Percentiles rank a stretch among this genome's conserved stretches.
Evolutionary conservation across 345 rosid genomes (phyloP).

Genomic region (Euclidium syriacum): DNA sequence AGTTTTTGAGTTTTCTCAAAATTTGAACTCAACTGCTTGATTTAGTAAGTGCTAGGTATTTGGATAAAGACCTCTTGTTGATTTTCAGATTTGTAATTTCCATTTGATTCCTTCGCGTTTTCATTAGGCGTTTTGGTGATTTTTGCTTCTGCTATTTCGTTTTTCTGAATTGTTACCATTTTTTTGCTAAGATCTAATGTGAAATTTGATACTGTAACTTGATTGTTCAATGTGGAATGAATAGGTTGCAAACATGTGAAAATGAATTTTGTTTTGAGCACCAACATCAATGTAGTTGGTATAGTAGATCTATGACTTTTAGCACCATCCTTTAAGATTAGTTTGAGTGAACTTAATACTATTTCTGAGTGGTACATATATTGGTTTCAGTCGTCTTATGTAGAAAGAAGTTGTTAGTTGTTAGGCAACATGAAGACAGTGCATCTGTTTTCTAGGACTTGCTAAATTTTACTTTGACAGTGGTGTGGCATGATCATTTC

Average conservation of each 20-base stretch:
- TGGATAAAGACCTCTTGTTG: background rate
- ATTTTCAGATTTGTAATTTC: background rate
- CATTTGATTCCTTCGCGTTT: background rate
- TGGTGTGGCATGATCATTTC: background rate
- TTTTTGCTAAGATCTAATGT: background rate
- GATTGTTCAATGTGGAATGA: constrained; percentile 2
- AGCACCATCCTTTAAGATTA: background rate
- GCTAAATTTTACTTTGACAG: background rate
- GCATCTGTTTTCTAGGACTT: background rate
- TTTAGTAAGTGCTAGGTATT: constrained; percentile 3
- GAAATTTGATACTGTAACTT: background rate
- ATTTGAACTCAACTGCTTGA: constrained; percentile 3
- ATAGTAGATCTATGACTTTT: constrained; percentile 15
- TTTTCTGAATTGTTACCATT: background rate
- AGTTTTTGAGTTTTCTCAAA: background rate
- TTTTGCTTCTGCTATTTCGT: background rate
- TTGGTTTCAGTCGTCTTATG: background rate
- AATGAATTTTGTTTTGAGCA: constrained; percentile 5
- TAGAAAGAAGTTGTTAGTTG: background rate
- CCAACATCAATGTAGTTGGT: constrained; percentile 19
- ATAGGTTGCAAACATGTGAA: background rate
- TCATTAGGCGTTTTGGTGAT: background rate
- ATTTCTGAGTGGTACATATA: background rate
- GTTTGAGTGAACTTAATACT: background rate
- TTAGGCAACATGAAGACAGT: background rate